Conservation (phyloP, 345 rosid genomes). For the Diplotaxis tenuifolia region DNA sequence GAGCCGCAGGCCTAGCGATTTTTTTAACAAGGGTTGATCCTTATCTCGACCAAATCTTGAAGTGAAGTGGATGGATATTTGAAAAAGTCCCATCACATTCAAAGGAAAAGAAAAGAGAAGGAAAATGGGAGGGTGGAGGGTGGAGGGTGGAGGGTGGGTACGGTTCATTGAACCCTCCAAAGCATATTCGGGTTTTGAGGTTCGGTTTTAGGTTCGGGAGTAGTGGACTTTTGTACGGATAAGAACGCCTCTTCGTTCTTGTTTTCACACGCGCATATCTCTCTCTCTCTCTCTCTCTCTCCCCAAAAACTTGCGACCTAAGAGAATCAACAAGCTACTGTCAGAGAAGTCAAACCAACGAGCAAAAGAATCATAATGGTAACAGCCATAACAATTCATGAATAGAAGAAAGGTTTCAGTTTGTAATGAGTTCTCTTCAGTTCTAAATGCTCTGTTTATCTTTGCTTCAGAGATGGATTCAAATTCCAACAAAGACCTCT, state of each 20-base stretch:
- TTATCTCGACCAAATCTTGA: too few relatives aligned
- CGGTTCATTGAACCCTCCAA: conserved; percentile 59
- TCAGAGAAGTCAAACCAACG: conserved; percentile 41
- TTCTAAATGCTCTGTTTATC: conserved; percentile 27
- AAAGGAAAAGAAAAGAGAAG: conserved; percentile 8
- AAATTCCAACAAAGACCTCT: not conserved
- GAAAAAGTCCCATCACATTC: too few relatives aligned
- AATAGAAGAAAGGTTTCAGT: too few relatives aligned
- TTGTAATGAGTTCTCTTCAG: conserved; percentile 9
- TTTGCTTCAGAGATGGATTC: conserved; percentile 12
- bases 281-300: conserved; percentile 12
- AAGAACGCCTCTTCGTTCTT: conserved; percentile 55
- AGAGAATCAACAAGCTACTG: conserved; percentile 42
- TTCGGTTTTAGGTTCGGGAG: conserved; percentile 20
- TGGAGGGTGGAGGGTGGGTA: conserved; percentile 48
- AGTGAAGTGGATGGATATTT: too few relatives aligned
- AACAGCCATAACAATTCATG: too few relatives aligned
- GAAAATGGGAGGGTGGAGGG: conserved; percentile 44
- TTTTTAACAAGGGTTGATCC: too few relatives aligned
- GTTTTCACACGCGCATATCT: conserved; percentile 24
- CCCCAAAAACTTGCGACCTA: conserved; percentile 74
- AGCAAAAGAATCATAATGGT: conserved; percentile 38
- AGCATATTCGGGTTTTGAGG: conserved; percentile 36
- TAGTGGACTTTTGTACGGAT: conserved; percentile 50
- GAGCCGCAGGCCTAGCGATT: too few relatives aligned